Evolutionary conservation across 2,329 filamentous ascomycete species (phyloP).

Genomic region (Trichoderma sp.): DNA sequence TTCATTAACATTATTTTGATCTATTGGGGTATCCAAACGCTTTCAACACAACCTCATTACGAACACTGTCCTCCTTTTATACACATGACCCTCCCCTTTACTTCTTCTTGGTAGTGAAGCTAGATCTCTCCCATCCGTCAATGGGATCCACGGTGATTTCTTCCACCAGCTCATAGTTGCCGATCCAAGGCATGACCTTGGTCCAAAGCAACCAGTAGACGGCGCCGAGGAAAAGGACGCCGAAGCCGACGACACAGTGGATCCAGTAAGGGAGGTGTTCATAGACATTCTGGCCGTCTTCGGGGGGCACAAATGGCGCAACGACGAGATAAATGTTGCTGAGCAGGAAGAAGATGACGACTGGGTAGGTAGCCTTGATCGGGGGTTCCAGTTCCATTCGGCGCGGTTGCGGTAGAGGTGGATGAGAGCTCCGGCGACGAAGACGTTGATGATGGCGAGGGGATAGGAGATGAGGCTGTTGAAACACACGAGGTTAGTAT

Average conservation of each 20-base stretch:
- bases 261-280: conserved; percentile 57
- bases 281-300: conserved; percentile 54
- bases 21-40: conserved; percentile 17
- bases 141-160: conserved; percentile 55
- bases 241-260: conserved; percentile 59
- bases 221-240: conserved; percentile 53
- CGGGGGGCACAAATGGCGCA: conserved; percentile 58
- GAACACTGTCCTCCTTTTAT: not conserved
- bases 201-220: conserved; percentile 61
- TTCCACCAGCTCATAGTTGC: conserved; percentile 56
- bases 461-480: conserved; percentile 64
- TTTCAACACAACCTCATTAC: not conserved
- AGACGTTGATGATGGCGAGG: conserved; percentile 58
- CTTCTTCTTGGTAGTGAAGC: conserved; percentile 46
- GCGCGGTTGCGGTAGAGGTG: conserved; percentile 54
- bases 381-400: conserved; percentile 54
- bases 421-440: conserved; percentile 55
- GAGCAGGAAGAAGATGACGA: conserved; percentile 59
- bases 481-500: conserved; percentile 15
- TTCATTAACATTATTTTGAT: conserved; percentile 17
- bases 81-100: not conserved
- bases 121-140: conserved; percentile 64
- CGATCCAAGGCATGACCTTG: conserved; percentile 51
- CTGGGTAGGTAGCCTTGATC: conserved; percentile 55
- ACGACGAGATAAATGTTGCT: conserved; percentile 63